Evolutionary conservation across 2,329 filamentous ascomycete genomes (phyloP), one percentile per base, ranked within the genome.

Genomic region (Corynespora cassiicola): DNA sequence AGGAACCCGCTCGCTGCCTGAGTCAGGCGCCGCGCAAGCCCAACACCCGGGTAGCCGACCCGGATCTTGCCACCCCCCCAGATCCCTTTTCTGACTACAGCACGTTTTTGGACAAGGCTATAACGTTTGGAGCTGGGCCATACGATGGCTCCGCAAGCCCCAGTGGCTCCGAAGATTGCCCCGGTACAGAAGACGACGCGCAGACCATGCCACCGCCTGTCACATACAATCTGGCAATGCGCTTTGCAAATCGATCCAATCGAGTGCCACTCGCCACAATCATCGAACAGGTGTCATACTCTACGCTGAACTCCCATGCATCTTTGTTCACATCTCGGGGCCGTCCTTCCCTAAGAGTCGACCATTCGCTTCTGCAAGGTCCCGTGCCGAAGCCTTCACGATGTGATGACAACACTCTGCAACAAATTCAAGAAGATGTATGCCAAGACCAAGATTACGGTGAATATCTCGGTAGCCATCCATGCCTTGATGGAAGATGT

Each of bases 241-340:
- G 54, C n/a, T 47, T 56, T 34, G 40, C 54, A 36, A 64, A 60
- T 42, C 56, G 56, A 19, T 44, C 53, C 37, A 61, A 65, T 47
- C 66, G 65, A 36, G 65, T 56, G 22, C 67, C 67, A 9, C 65
- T 75, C n/a, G 67, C 66, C 18, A 72, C 70, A 10, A 75, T 75
- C 41, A 51, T 68, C 24, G 72, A 75, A 51, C 69, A 68, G 33
- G 59, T 55, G 42, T 75, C 72, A 10, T 56, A 63, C 28, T 67
- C 66, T 9, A 73, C 70, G 7, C 56, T 75, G 16, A 58, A 61
- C 28, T 68, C 69, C 7, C 45, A 56, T 26, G 49, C 49, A 8
- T 68, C 67, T 11, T 34, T 57, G n/a, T 39, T 54, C 30, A 55
- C 46, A 33, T 33, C 52, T 17, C 47, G 44, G 12, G 52, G 42